phyloP scores from a whole-genome alignment of 2,329 filamentous ascomycete species.

The Cytospora leucostoma region DNA sequence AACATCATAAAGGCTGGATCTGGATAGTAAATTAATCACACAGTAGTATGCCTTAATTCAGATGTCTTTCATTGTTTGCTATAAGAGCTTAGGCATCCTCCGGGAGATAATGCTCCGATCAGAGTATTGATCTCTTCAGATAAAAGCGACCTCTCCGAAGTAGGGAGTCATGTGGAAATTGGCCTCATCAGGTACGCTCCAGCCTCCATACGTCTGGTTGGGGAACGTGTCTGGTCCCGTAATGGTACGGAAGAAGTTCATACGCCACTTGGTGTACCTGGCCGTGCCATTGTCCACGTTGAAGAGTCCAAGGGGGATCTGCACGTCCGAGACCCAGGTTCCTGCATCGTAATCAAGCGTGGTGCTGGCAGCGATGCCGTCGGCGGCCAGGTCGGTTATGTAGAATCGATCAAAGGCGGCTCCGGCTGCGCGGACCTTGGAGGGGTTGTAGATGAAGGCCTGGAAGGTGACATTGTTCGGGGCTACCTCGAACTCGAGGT shows the following conservation, averaged over 20 bases:
- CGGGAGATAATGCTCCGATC: too few species aligned
- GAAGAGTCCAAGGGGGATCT: conserved; percentile 51
- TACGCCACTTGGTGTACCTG: conserved; percentile 49
- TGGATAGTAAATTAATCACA: too few species aligned
- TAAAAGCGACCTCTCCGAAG: conserved; percentile 45
- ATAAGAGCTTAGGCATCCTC: too few species aligned
- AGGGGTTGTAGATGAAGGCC: conserved; percentile 53
- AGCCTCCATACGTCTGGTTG: conserved; percentile 46
- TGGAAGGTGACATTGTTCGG: conserved; percentile 55
- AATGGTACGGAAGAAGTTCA: conserved; percentile 55
- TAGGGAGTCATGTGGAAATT: conserved; percentile 52
- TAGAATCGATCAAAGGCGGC: conserved; percentile 48
- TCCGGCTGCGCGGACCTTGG: conserved; percentile 44
- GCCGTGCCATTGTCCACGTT: conserved; percentile 48
- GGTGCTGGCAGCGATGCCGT: conserved; percentile 46
- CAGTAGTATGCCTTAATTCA: too few species aligned
- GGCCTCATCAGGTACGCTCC: conserved; percentile 47
- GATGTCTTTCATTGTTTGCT: too few species aligned
- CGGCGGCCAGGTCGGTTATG: conserved; percentile 41
- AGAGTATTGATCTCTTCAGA: conserved; percentile 31
- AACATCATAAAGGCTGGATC: too few species aligned
- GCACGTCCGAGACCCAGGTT: conserved; percentile 45
- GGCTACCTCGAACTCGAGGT: conserved; percentile 53
- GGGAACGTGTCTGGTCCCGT: conserved; percentile 46
- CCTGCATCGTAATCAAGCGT: conserved; percentile 39